A percentile compares a stretch with the other conserved stretches of the same genome.
These are phyloP conservation scores for Trichoderma breve DNA, from an alignment of 2,329 filamentous ascomycete species.

Conservation along the genomic window DNA sequence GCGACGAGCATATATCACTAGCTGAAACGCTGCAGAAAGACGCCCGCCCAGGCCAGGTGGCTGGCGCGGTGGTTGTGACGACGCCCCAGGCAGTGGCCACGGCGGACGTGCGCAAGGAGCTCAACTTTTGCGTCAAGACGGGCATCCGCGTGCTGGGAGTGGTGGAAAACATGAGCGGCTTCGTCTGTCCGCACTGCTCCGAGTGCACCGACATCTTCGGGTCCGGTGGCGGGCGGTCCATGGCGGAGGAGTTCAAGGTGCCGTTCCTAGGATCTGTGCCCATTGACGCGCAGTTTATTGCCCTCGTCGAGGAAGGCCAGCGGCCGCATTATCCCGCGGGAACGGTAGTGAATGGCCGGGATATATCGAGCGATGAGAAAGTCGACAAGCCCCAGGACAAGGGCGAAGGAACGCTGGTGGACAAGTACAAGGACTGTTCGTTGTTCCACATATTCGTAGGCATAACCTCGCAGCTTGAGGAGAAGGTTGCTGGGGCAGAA, in stretches of 20 bases:
- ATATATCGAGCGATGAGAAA: constrained; percentile 41
- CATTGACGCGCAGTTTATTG: constrained; percentile 89
- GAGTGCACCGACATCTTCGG: constrained; percentile 95
- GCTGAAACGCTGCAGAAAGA: constrained; percentile 76
- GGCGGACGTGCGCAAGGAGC: constrained; percentile 88
- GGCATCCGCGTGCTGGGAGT: constrained; percentile 79
- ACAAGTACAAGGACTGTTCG: constrained; percentile 72
- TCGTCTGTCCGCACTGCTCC: constrained; percentile 74
- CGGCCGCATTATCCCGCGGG: constrained; percentile 67
- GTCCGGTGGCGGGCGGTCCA: constrained; percentile 82
- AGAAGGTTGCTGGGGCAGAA: constrained; percentile 6
- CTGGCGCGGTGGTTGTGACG: constrained; percentile 90
- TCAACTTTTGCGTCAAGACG: constrained; percentile 90
- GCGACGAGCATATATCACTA: constrained; percentile 94
- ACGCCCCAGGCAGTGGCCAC: constrained; percentile 94
- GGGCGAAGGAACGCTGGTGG: constrained; percentile 50
- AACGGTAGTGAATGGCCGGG: constrained; percentile 58
- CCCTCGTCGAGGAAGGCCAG: constrained; percentile 73
- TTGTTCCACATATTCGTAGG: constrained; percentile 65
- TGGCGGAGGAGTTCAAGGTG: constrained; percentile 84
- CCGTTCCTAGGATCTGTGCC: constrained; percentile 83
- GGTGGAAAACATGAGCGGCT: constrained; percentile 95
- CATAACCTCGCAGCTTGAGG: constrained; percentile 49
- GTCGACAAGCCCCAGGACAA: constrained; percentile 21
- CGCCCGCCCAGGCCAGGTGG: constrained; percentile 64